A percentile compares a stretch with the other conserved stretches of the same genome.
phyloP scores from a whole-genome alignment of 2,329 filamentous ascomycete species.

The Chrysosporium keratinophilum region DNA sequence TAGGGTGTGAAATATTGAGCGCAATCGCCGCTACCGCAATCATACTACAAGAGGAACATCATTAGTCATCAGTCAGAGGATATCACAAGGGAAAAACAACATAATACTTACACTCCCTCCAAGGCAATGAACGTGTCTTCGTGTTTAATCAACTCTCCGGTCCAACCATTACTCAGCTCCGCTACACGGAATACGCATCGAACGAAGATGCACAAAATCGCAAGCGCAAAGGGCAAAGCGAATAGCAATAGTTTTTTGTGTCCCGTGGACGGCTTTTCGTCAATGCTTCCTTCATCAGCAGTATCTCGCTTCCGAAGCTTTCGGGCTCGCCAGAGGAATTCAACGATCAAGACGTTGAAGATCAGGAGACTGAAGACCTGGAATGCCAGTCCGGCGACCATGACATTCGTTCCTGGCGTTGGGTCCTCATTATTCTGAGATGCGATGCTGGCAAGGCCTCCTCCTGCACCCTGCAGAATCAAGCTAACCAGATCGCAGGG shows the following conservation, averaged over 20 bases:
- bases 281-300: neutral
- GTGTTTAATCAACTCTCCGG: slow-evolving; percentile 46
- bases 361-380: slow-evolving; percentile 33
- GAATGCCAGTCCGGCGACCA: slow-evolving; percentile 33
- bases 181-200: slow-evolving; percentile 56
- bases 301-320: neutral
- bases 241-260: slow-evolving; percentile 30
- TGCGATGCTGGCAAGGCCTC: slow-evolving; percentile 25
- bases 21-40: slow-evolving; percentile 12
- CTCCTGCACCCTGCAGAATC: slow-evolving; percentile 35
- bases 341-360: slow-evolving; percentile 25
- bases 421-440: slow-evolving; percentile 14
- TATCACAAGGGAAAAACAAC: neutral
- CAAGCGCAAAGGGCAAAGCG: slow-evolving; percentile 44
- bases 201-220: slow-evolving; percentile 54
- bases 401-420: slow-evolving; percentile 30
- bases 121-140: slow-evolving; percentile 49
- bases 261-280: neutral
- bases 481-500: slow-evolving; percentile 35
- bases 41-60: slow-evolving; percentile 9
- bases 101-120: slow-evolving; percentile 36
- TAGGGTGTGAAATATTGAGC: slow-evolving; percentile 13
- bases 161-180: slow-evolving; percentile 56
- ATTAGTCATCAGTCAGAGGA: neutral
- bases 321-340: slow-evolving; percentile 22